Evolutionary conservation across 2,329 filamentous ascomycete species (phyloP).

Genomic region (Botryotinia calthae): DNA sequence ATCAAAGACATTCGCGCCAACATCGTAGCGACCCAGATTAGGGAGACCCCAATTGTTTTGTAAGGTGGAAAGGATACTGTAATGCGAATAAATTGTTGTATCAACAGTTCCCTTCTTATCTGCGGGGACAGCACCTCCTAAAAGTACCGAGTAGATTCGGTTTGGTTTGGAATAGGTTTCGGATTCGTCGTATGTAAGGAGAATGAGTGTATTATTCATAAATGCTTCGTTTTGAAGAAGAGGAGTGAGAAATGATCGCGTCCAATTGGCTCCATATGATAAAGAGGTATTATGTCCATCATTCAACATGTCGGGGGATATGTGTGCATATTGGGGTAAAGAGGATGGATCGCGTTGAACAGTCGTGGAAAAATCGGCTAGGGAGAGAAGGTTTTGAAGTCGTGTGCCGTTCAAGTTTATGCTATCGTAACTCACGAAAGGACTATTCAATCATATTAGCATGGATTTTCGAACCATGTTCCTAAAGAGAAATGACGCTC

Average conservation of each 20-base stretch:
- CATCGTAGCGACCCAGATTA: conserved; percentile 46
- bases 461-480: not conserved
- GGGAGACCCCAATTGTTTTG: conserved; percentile 46
- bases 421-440: conserved; percentile 52
- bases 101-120: conserved; percentile 51
- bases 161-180: conserved; percentile 53
- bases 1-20: conserved; percentile 41
- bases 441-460: conserved; percentile 26
- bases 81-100: conserved; percentile 49
- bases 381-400: conserved; percentile 59
- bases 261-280: conserved; percentile 52
- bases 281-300: conserved; percentile 62
- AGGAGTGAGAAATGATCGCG: conserved; percentile 51
- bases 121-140: conserved; percentile 52
- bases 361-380: conserved; percentile 59
- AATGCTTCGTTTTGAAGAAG: conserved; percentile 51
- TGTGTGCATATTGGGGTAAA: conserved; percentile 64
- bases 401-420: conserved; percentile 50
- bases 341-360: conserved; percentile 46
- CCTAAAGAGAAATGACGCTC: not conserved
- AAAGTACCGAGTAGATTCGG: conserved; percentile 52
- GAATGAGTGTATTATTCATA: conserved; percentile 52
- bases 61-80: conserved; percentile 44
- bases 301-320: conserved; percentile 62
- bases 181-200: conserved; percentile 59